Base-by-base conservation (phyloP, 2,329 filamentous ascomycete species). In the Aspergillus niger region DNA sequence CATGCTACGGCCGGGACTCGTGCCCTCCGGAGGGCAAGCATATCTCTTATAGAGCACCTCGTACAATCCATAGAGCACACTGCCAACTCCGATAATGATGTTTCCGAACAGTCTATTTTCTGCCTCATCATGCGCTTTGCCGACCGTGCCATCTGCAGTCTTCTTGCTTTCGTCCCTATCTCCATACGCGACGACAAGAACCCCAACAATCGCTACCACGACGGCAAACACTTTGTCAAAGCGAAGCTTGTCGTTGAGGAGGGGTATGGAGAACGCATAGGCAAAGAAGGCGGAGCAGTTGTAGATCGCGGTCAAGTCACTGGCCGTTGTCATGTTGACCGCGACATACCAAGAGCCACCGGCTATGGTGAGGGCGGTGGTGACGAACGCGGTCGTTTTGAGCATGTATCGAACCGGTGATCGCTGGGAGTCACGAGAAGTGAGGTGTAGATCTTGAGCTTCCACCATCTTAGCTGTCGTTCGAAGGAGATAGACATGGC, bases 221-320 rank as follows among this genome's bases (percentile, higher is more conserved):
- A 99, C 95, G 3, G 94, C 91, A 54, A 96, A 74, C 28, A 92
- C 88, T 80, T 99, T 99, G 78, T 91, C 91, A 39, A 89, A 79
- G 22, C 91, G 88, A 11, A 97, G 79, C 66, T 90, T 91, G 76
- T 99, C 95, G 59, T 91, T 88, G 2, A 99, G 82, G 17, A 99
- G 79, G 1, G 93, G 92, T 48, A 99, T 92, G 49, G 91, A 96
- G 74, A 99, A 99, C 11, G 91, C 94, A 74, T 99, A 99, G 52
- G 95, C 95, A 76, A 99, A 99, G 79, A 99, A 99, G 60, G 95
- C 94, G 56, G 91, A 96, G 82, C 95, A 99, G 79, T 99, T 99
- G 84, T 99, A 99, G 69, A 99, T 99, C 57, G 95, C 95, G 0
- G 95, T 99, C 69, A 99, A 79, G 76, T 99, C 95, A 66, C 90